Evolutionary conservation across 352 stramenopile genomes (phyloP).

Genomic region (Phytophthora boehmeriae): DNA sequence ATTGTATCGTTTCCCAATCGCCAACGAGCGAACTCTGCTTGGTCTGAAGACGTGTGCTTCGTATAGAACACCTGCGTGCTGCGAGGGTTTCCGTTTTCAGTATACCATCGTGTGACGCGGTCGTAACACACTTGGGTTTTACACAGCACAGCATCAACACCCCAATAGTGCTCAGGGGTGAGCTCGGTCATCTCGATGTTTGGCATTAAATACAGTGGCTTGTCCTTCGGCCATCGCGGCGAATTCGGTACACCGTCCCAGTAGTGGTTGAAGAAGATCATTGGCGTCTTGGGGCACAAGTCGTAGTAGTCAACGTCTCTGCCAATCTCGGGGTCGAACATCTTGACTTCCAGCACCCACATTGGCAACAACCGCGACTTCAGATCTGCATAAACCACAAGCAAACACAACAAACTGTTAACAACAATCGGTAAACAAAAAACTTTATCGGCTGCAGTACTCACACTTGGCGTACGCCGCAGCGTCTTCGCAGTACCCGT

Average conservation of each 20-base stretch:
- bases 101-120: slow-evolving; percentile 42
- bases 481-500: slow-evolving; percentile 76
- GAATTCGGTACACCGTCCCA: slow-evolving; percentile 39
- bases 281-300: slow-evolving; percentile 45
- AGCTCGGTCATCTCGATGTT: slow-evolving; percentile 63
- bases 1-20: slow-evolving; percentile 17
- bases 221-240: slow-evolving; percentile 33
- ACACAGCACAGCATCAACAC: slow-evolving; percentile 47
- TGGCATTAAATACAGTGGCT: slow-evolving; percentile 52
- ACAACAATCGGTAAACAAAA: background rate
- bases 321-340: slow-evolving; percentile 24
- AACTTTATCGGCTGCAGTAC: slow-evolving; percentile 3
- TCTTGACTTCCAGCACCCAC: slow-evolving; percentile 42
- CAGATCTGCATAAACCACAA: slow-evolving; percentile 24
- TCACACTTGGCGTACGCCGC: slow-evolving; percentile 68
- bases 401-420: background rate
- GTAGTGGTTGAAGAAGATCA: slow-evolving; percentile 65
- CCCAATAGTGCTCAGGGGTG: slow-evolving; percentile 35
- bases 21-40: slow-evolving; percentile 25
- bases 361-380: slow-evolving; percentile 43
- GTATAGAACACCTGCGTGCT: slow-evolving; percentile 48
- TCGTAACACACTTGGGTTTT: slow-evolving; percentile 51
- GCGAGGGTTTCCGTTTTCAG: slow-evolving; percentile 47
- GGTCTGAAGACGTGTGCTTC: slow-evolving; percentile 44
- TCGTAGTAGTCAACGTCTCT: slow-evolving; percentile 46